Evolutionary conservation across 257 asterid genomes (phyloP).

Genomic region (Ehretia macrophylla): DNA sequence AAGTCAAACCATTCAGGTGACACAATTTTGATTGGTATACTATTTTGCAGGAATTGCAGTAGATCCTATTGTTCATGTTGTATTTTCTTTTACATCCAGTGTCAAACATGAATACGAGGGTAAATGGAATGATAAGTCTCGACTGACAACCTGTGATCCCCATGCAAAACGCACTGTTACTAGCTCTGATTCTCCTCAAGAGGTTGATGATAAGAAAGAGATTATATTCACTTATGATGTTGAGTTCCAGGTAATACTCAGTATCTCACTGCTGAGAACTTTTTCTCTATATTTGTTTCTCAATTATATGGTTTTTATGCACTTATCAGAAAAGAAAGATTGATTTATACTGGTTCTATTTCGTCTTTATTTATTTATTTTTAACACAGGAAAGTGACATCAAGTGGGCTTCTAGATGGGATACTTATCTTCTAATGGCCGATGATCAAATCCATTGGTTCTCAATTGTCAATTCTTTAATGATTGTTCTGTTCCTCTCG

Average conservation of each 20-base stretch:
- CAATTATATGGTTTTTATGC: not conserved
- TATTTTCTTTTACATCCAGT: slow-evolving; percentile 28
- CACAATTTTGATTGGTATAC: slow-evolving; percentile 1
- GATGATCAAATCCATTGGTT: slow-evolving; percentile 97
- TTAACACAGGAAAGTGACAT: slow-evolving; percentile 65
- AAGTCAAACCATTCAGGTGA: slow-evolving; percentile 80
- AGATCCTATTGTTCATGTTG: slow-evolving; percentile 13
- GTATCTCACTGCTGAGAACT: not conserved
- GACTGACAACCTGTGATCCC: slow-evolving; percentile 75
- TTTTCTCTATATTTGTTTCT: not conserved
- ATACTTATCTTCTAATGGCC: slow-evolving; percentile 78
- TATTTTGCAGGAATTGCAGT: slow-evolving; percentile 1
- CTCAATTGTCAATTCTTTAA: slow-evolving; percentile 80
- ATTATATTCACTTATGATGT: slow-evolving; percentile 84
- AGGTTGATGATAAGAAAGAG: slow-evolving; percentile 73
- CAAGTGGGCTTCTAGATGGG: slow-evolving; percentile 99
- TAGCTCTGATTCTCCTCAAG: slow-evolving; percentile 71
- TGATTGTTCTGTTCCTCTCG: slow-evolving; percentile 86
- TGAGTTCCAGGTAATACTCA: slow-evolving; percentile 58
- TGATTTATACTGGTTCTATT: not conserved
- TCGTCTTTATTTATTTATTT: not conserved
- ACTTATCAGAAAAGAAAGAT: not conserved
- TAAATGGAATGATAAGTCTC: slow-evolving; percentile 50
- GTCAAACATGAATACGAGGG: slow-evolving; percentile 87
- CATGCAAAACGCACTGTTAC: slow-evolving; percentile 71